Evolutionary conservation across 1,284 basidiomycete species (phyloP).

Genomic region (Papiliotrema fonsecae): DNA sequence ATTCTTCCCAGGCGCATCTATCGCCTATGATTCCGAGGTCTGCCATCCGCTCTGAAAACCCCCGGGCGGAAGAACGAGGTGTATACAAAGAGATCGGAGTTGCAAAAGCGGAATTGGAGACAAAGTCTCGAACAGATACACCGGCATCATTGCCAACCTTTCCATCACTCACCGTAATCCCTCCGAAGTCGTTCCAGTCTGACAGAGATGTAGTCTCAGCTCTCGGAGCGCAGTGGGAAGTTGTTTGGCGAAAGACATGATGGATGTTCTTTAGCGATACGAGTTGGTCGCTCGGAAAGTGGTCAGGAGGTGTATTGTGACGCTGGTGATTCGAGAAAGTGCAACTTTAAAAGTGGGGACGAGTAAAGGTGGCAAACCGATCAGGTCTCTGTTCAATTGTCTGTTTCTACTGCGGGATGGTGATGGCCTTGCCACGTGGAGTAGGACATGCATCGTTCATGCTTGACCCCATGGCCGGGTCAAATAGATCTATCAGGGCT

Average conservation of each 20-base stretch:
- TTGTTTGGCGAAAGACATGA: slow-evolving; percentile 59
- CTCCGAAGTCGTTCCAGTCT: slow-evolving; percentile 68
- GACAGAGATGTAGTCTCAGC: slow-evolving; percentile 79
- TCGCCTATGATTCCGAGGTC: background rate
- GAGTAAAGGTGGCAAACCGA: too few species aligned
- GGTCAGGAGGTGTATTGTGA: background rate
- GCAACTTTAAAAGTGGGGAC: too few species aligned
- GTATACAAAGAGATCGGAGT: background rate
- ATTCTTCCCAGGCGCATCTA: background rate
- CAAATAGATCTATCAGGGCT: too few species aligned
- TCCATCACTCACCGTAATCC: slow-evolving; percentile 69
- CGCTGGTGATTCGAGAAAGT: background rate
- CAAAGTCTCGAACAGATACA: too few species aligned
- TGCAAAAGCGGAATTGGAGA: background rate
- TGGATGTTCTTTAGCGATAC: background rate
- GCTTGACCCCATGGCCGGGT: too few species aligned
- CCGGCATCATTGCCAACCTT: too few species aligned
- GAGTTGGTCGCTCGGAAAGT: background rate
- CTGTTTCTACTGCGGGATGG: too few species aligned
- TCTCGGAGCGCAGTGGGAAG: slow-evolving; percentile 79
- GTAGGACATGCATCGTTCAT: too few species aligned
- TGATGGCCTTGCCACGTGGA: too few species aligned
- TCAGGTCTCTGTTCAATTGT: too few species aligned
- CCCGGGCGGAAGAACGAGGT: background rate
- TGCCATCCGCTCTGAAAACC: background rate